These are phyloP conservation scores for Zygosaccharomyces pseudorouxii DNA, from an alignment of 805 yeast species.

Conservation along the genomic window DNA sequence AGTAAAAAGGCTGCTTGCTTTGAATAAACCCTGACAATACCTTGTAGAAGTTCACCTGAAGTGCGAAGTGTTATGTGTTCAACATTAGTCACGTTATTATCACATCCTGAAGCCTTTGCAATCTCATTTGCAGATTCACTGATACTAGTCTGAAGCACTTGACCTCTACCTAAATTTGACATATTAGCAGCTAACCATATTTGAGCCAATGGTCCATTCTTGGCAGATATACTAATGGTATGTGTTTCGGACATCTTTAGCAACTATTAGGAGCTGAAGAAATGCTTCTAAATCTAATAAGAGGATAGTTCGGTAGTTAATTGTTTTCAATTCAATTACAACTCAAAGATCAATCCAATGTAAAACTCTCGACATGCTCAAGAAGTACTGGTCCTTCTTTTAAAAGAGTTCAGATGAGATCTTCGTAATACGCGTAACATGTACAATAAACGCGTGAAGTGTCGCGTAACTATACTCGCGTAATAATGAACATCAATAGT, in stretches of 20 bases:
- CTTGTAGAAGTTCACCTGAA: conserved; percentile 81
- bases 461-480: conserved; percentile 2
- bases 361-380: neutral
- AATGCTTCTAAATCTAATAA: neutral
- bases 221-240: conserved; percentile 36
- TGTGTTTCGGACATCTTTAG: conserved; percentile 2
- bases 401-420: neutral
- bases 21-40: conserved; percentile 82
- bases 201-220: conserved; percentile 80
- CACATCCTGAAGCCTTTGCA: conserved; percentile 40
- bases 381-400: neutral
- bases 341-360: neutral
- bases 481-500: neutral
- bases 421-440: neutral
- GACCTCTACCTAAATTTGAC: conserved; percentile 37
- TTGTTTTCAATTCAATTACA: neutral
- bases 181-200: conserved; percentile 92
- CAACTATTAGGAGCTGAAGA: neutral
- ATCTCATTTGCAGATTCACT: conserved; percentile 62
- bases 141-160: conserved; percentile 68
- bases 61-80: conserved; percentile 72
- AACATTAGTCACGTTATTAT: conserved; percentile 19
- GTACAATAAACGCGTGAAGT: conserved; percentile 4
- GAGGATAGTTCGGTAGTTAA: too few species aligned
- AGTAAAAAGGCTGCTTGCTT: conserved; percentile 76